These are phyloP conservation scores for Chrysopogon serrulatus DNA, from an alignment of 176 grass and related monocot species.

Conservation along the genomic window DNA sequence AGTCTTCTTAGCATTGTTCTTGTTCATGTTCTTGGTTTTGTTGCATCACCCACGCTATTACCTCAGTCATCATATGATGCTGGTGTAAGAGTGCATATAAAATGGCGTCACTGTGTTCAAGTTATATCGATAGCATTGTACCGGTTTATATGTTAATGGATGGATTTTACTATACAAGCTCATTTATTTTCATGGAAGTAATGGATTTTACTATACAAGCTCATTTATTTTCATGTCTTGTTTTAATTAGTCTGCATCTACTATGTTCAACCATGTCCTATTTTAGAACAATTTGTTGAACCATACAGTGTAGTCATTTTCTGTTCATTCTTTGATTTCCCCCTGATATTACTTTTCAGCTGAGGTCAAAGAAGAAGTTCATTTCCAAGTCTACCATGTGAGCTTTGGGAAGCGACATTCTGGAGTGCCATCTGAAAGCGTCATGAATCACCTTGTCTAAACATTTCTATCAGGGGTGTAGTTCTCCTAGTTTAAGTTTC, in stretches of 20 bases:
- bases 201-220: neutral
- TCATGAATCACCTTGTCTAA: neutral
- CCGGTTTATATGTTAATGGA: neutral
- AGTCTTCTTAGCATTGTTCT: neutral
- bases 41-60: neutral
- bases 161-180: neutral
- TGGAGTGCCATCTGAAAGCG: neutral
- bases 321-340: neutral
- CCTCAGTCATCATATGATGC: neutral
- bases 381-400: neutral
- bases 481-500: neutral
- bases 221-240: neutral
- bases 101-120: neutral
- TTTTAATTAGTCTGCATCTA: neutral
- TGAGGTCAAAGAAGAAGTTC: conserved; percentile 26
- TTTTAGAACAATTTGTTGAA: neutral
- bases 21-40: neutral
- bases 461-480: neutral
- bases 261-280: neutral
- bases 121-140: neutral
- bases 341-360: neutral
- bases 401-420: neutral
- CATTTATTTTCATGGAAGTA: neutral
- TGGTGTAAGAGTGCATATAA: neutral
- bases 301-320: neutral